Conservation (phyloP, 2,329 filamentous ascomycete genomes). For the Fusarium sp. region DNA sequence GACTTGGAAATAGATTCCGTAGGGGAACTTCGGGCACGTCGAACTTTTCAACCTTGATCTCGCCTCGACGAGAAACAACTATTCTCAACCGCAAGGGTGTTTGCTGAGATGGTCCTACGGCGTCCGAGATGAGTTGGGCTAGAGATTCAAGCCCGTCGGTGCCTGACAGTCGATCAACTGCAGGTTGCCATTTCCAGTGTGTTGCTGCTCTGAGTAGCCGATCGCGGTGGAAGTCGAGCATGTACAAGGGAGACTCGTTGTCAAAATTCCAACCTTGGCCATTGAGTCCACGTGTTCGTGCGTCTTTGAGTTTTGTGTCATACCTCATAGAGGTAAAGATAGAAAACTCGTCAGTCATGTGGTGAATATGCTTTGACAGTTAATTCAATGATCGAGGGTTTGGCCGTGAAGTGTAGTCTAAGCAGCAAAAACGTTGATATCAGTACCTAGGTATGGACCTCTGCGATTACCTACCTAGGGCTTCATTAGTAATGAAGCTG, state of each 20-base stretch:
- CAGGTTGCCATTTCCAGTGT: slow-evolving; percentile 66
- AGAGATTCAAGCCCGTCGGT: slow-evolving; percentile 58
- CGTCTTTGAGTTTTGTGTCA: slow-evolving; percentile 66
- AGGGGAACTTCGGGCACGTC: slow-evolving; percentile 54
- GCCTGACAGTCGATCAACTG: slow-evolving; percentile 58
- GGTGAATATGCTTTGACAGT: neutral
- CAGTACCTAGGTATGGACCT: neutral
- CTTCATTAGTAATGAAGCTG: slow-evolving; percentile 1
- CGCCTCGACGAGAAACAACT: slow-evolving; percentile 62
- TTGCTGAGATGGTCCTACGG: slow-evolving; percentile 51
- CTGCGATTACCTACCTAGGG: neutral
- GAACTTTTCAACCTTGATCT: slow-evolving; percentile 56
- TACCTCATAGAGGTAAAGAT: slow-evolving; percentile 79
- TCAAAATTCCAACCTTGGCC: slow-evolving; percentile 64
- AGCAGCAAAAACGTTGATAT: neutral
- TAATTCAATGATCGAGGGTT: neutral
- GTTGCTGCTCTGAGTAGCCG: slow-evolving; percentile 74
- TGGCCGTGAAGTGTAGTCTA: neutral
- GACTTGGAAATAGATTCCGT: slow-evolving; percentile 67
- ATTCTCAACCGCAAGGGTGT: slow-evolving; percentile 64
- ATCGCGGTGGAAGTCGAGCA: slow-evolving; percentile 81
- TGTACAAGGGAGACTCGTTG: slow-evolving; percentile 75
- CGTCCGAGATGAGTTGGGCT: slow-evolving; percentile 45
- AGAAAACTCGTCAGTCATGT: slow-evolving; percentile 61
- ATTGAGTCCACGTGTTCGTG: slow-evolving; percentile 53